Base-by-base conservation (phyloP, 1,139 yeast species). In the Pneumocystis wakefieldiae region DNA sequence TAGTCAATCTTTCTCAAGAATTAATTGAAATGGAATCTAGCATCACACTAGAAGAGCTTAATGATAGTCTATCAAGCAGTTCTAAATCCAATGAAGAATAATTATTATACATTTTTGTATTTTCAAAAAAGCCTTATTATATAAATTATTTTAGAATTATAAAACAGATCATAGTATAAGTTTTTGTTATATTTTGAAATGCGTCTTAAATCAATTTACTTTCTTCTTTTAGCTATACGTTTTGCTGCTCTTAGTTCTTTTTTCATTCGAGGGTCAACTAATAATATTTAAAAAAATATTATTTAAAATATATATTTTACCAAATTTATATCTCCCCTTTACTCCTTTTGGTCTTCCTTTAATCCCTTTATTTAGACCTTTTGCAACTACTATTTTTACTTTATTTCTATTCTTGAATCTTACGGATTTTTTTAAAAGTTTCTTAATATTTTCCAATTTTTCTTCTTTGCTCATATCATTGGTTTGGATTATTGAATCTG, bases 191-290 rank as follows among this genome's bases (percentile, higher is more conserved):
- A 24, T 28, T 19, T 53, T 15, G 14, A 12, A 14, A 59, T 12
- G 53, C 12, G 39, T 28, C 19, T 15, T 59, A 59, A 14, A 28
- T 5, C 24, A 19, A 15, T 53, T 62, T 62, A 37, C 73, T 81
- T 83, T 70, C 84, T 80, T 78, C 87, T 89, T 80, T 91, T 92
- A 36, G 90, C 87, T 69, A 91, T 87, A 73, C 97, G 85, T 74
- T 83, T 86, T 73, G 91, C 79, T 38, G 97, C 97, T 70, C 98
- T 81, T 78, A 86, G 91, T 76, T 92, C 99, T 75, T 92, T 92
- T 87, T 94, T 92, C 86, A 90, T 79, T 28, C 86, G 87, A 79
- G 97, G 97, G 76, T 92, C 99, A 70, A 92, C 97, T 98, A 94
- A 92, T 85, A 12, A 57, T 48, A 24, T 8, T 48, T 48, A 48